Evolutionary conservation across 1,284 basidiomycete genomes (phyloP).

Genomic region (Puccinia novopanici): DNA sequence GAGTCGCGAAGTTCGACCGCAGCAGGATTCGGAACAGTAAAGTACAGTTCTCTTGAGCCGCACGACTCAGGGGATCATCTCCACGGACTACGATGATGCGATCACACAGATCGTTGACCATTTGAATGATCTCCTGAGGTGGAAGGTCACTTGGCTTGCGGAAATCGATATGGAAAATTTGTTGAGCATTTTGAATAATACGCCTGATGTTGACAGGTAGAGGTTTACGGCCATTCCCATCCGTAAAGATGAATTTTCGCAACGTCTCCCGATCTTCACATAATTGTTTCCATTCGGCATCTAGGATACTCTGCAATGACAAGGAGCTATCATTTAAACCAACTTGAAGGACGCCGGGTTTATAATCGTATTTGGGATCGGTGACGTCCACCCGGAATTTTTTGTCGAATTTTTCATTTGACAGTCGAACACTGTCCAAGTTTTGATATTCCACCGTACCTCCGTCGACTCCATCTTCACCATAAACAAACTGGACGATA

Average conservation of each 20-base stretch:
- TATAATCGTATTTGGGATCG: conserved; percentile 65
- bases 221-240: conserved; percentile 70
- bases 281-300: conserved; percentile 81
- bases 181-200: conserved; percentile 90
- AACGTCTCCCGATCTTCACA: conserved; percentile 74
- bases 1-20: conserved; percentile 79
- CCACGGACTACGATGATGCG: conserved; percentile 84
- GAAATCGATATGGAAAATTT: conserved; percentile 95
- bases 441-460: conserved; percentile 94
- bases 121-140: conserved; percentile 80
- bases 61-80: conserved; percentile 71
- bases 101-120: conserved; percentile 70
- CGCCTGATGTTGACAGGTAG: conserved; percentile 92
- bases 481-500: conserved; percentile 93
- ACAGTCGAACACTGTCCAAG: conserved; percentile 83
- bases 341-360: conserved; percentile 76
- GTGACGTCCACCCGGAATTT: conserved; percentile 92
- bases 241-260: conserved; percentile 77
- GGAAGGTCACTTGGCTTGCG: conserved; percentile 90
- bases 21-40: conserved; percentile 90
- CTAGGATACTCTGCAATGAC: conserved; percentile 78
- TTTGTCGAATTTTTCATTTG: conserved; percentile 80
- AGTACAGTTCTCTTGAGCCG: conserved; percentile 86
- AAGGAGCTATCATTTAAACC: conserved; percentile 88
- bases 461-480: conserved; percentile 98